Evolutionary conservation across 352 stramenopile genomes (phyloP), one percentile per base, ranked within the genome.

Genomic region (Phytophthora palmivora): DNA sequence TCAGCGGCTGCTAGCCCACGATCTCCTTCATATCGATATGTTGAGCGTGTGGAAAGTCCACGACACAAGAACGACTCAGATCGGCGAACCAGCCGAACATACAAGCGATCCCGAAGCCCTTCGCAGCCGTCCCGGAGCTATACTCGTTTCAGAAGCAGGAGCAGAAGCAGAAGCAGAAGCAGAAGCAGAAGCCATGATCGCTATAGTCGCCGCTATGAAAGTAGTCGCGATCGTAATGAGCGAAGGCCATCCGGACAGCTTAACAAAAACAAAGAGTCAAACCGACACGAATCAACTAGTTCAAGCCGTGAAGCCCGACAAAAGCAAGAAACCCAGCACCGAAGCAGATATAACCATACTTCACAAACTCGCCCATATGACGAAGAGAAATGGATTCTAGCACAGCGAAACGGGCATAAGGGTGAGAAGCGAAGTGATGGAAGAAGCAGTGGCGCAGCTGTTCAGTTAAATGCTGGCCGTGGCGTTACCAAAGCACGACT

Each of bases 101-200:
- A 39, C 26, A 26, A 46, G 36, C 44, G 41, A 52, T 52, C 54
- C 34, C 56, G 39, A 18, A 71, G 55, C 30, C 48, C 48, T 37
- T 26, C 22, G 6, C 26, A 19, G 8, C 24, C 24, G 2, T 19
- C 8, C 19, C 43, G 44, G 47, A 12, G 14, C 28, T 18, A 16
- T 44, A 46, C 10, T 12, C 41, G 19, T 39, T 19, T n/a, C 18
- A 39, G 28, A 46, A 42, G 26, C 46, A 41, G 45, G 38, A 54
- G 32, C 26, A 33, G 34, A 37, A 56, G n/a, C 15, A 2, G 38
- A 15, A 47, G 46, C 36, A 37, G 34, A 26, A 46, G 36, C 41
- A 33, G n/a, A n/a, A n/a, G n/a, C n/a, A n/a, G 34, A n/a, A 46
- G 46, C 24, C 11, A n/a, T 14, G 43, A 22, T 34, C 39, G 26